A percentile compares a stretch with the other conserved stretches of the same genome.
Conservation (phyloP, 2,329 filamentous ascomycete species). For the Grosmannia clavigera region DNA sequence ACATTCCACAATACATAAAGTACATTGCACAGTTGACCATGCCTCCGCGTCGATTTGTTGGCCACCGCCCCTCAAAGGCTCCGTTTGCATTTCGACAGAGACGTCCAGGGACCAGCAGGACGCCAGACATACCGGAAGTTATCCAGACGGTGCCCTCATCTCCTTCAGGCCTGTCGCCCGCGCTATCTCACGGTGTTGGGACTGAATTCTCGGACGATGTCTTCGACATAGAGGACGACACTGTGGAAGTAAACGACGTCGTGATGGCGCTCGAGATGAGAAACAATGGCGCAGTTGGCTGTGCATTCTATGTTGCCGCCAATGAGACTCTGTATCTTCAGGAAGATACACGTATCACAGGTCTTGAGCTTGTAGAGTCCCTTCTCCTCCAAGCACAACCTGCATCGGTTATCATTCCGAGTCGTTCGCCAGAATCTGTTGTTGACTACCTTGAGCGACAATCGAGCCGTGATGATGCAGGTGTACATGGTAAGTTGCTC, state of each 20-base stretch:
- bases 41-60: not conserved
- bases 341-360: conserved; percentile 60
- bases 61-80: not conserved
- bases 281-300: conserved; percentile 61
- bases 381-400: conserved; percentile 42
- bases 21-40: not conserved
- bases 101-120: not conserved
- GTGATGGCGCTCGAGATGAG: conserved; percentile 72
- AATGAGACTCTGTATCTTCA: conserved; percentile 63
- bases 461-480: not conserved
- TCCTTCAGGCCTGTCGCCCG: not conserved
- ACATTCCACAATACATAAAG: not conserved
- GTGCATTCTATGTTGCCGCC: conserved; percentile 65
- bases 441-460: conserved; percentile 19
- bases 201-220: not conserved
- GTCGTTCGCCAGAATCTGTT: conserved; percentile 31
- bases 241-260: conserved; percentile 44
- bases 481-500: not conserved
- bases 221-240: conserved; percentile 2
- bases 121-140: not conserved
- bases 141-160: not conserved
- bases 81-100: not conserved
- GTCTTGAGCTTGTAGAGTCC: conserved; percentile 55
- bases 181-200: not conserved
- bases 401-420: conserved; percentile 40